Evolutionary conservation across 1,284 basidiomycete genomes (phyloP), one percentile per base, ranked within the genome.

Genomic region (Agaricales sp.): DNA sequence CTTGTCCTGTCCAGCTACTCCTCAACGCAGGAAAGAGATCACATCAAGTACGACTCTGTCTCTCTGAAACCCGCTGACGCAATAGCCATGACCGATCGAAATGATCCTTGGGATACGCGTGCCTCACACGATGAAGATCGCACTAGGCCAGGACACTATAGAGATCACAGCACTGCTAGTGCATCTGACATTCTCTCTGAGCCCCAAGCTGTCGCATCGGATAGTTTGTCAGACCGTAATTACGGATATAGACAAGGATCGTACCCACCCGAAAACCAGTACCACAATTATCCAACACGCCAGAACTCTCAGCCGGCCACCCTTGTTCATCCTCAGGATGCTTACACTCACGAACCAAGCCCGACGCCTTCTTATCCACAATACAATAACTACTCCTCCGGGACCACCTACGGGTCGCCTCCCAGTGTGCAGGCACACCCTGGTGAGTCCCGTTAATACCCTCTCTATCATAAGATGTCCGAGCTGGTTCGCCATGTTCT

Each of bases 21-120:
- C 8, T 68, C 71, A 14, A 75, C 77, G 18, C 91, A 94, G 63
- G 80, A 81, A 25, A 72, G 70, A 24, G 90, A 92, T 61, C 89
- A 92, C 63, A 77, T 78, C 54, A 81, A 85, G 57, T 93, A 91
- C 63, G 80, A 86, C 60, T 78, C 80, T 64, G 82, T 86, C 59
- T 70, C 82, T 14, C 73, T 77, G 48, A 74, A 73, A 54, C 73
- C 80, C 39, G 74, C 67, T 58, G 80, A 80, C 63, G 67, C 54
- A 41, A 84, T 83, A 56, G 83, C 80, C 39, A 75, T 82, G 67
- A 43, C 11, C 52, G 69, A 73, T 55, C 78, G 82, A 49, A 71
- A 68, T 54, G 82, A 87, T 58, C 77, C 84, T 30, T 92, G 87
- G 86, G 82, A 88, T 54, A 69, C 77, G 21, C 74, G 82, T 53